Percentiles rank a stretch among this genome's conserved stretches.
Conservation (phyloP, 2,329 filamentous ascomycete genomes). For the Monilinia aucupariae region DNA sequence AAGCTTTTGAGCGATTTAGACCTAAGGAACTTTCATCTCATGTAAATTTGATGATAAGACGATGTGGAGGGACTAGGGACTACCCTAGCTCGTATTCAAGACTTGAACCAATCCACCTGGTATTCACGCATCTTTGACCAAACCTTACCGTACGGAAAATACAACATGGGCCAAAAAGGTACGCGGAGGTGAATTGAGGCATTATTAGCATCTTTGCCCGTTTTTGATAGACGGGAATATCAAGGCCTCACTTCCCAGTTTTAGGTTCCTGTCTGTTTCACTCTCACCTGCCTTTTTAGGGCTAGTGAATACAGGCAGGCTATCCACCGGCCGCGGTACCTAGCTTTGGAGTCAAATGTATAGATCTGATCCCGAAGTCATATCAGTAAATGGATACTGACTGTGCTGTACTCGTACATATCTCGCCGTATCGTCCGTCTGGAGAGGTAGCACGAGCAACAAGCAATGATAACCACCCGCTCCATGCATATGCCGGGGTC, state of each 20-base stretch:
- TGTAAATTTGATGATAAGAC: neutral
- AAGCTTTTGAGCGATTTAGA: neutral
- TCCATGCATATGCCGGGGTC: neutral
- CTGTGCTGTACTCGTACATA: no score
- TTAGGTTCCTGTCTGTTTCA: neutral
- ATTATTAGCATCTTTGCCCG: neutral
- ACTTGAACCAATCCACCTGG: neutral
- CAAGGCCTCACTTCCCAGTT: conserved; percentile 5
- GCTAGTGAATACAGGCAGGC: neutral
- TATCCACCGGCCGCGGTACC: neutral
- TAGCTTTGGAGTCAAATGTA: no score
- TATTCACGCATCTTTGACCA: neutral
- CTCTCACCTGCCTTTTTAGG: conserved; percentile 6
- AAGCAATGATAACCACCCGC: neutral
- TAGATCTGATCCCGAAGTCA: neutral
- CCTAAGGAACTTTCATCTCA: conserved; percentile 2
- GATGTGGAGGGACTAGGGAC: neutral
- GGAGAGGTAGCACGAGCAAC: no score
- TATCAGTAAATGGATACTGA: no score
- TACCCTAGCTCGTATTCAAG: neutral
- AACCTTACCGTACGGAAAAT: conserved; percentile 1
- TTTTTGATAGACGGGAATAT: neutral
- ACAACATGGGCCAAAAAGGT: neutral
- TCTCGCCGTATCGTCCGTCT: no score
- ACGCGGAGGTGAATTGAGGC: neutral